Evolutionary conservation across 225 moss, liverwort and hornwort genomes (phyloP).

Genomic region (Ulota crispa): DNA sequence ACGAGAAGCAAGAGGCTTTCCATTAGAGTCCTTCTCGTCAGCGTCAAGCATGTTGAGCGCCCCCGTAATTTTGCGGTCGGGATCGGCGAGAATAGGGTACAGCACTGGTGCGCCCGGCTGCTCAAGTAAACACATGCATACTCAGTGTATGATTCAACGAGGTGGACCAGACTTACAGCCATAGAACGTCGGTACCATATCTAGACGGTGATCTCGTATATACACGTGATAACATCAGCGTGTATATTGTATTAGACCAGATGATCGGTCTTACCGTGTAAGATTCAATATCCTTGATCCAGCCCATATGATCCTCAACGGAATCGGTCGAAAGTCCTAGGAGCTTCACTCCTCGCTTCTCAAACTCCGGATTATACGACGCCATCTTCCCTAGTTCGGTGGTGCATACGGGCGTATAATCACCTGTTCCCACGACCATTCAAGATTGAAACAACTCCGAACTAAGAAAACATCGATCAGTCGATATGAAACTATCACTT

Average conservation of each 20-base stretch:
- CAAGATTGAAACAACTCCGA: not conserved
- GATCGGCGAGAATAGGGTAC: conserved; percentile 66
- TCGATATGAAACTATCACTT: not conserved
- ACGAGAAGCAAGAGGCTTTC: conserved; percentile 57
- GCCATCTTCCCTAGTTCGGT: conserved; percentile 65
- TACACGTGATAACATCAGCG: not conserved
- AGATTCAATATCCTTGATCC: conserved; percentile 68
- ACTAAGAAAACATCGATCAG: not conserved
- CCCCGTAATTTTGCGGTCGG: conserved; percentile 53
- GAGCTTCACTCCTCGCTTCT: conserved; percentile 63
- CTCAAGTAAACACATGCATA: not conserved
- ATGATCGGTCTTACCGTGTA: conserved; percentile 33
- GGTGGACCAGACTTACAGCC: not conserved
- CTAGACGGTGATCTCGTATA: too few relatives aligned
- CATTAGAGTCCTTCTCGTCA: conserved; percentile 53
- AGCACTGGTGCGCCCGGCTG: conserved; percentile 49
- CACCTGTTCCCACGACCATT: conserved; percentile 29
- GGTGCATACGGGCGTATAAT: conserved; percentile 66
- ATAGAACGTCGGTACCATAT: not conserved
- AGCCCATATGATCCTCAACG: conserved; percentile 58
- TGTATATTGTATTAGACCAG: not conserved
- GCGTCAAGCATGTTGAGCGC: conserved; percentile 58
- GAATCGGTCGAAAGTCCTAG: conserved; percentile 56
- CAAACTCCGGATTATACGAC: conserved; percentile 42
- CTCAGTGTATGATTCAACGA: not conserved